Conservation (phyloP, 169 alveolate species). For the Plasmodium inui region DNA sequence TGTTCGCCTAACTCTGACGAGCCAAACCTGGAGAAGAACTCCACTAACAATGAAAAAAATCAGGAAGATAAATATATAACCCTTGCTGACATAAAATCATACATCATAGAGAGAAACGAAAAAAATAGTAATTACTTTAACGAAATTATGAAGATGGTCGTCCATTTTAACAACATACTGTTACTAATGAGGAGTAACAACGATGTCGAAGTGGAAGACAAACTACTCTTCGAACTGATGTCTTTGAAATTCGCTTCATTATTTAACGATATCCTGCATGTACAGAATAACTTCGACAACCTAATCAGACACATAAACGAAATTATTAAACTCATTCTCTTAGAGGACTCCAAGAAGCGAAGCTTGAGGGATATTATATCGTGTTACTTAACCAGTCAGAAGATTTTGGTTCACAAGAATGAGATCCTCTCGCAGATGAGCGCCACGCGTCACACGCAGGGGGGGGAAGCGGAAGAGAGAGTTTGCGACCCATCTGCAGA, state of each 20-base stretch:
- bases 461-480: background rate
- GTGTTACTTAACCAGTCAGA: constrained; percentile 9
- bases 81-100: constrained; percentile 34
- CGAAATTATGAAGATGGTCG: constrained; percentile 60
- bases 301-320: constrained; percentile 46
- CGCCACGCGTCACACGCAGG: background rate
- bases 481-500: too few species aligned
- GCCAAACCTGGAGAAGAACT: background rate
- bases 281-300: constrained; percentile 26
- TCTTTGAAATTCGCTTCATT: constrained; percentile 39
- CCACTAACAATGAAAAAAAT: background rate
- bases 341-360: constrained; percentile 17
- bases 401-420: constrained; percentile 31
- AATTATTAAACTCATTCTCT: constrained; percentile 35
- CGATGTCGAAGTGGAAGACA: constrained; percentile 18
- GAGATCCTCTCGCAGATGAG: constrained; percentile 34
- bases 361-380: constrained; percentile 28
- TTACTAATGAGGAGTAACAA: constrained; percentile 41
- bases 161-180: constrained; percentile 64
- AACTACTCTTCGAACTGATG: constrained; percentile 36
- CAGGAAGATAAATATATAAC: constrained; percentile 18
- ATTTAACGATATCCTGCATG: constrained; percentile 36
- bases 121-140: constrained; percentile 55
- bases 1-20: background rate
- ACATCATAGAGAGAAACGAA: constrained; percentile 35